Percentiles rank a stretch among this genome's conserved stretches.
Evolutionary conservation across 345 rosid species (phyloP).

Genomic region (Gossypium thurberi): DNA sequence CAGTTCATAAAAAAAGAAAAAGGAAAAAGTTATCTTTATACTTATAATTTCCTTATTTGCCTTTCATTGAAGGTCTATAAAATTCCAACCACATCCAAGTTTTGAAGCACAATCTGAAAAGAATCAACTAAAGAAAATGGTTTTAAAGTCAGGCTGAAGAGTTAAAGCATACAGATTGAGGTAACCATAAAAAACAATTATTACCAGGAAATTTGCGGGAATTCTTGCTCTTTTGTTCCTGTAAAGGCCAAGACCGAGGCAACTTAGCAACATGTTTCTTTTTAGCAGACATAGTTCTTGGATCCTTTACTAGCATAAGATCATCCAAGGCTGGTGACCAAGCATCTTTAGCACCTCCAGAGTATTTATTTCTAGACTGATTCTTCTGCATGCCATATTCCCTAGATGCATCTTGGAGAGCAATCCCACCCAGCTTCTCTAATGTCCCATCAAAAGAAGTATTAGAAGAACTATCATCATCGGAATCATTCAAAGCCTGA

Average conservation of each 20-base stretch:
- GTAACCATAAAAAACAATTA: slow-evolving; percentile 8
- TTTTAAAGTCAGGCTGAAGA: background rate
- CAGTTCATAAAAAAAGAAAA: background rate
- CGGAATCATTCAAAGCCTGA: slow-evolving; percentile 34
- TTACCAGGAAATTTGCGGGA: slow-evolving; percentile 66
- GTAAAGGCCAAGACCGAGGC: slow-evolving; percentile 67
- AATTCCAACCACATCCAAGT: background rate
- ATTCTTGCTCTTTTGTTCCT: slow-evolving; percentile 51
- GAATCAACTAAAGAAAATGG: background rate
- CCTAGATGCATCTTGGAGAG: slow-evolving; percentile 68
- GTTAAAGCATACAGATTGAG: background rate
- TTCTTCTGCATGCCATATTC: slow-evolving; percentile 56
- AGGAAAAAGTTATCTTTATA: background rate
- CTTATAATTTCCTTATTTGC: background rate
- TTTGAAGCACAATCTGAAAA: background rate
- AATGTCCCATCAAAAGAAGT: slow-evolving; percentile 38
- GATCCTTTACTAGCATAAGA: slow-evolving; percentile 61
- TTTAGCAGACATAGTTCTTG: slow-evolving; percentile 56
- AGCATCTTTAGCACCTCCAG: slow-evolving; percentile 25
- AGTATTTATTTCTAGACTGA: slow-evolving; percentile 29
- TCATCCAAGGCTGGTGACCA: slow-evolving; percentile 55
- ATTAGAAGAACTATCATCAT: slow-evolving; percentile 49
- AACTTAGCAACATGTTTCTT: slow-evolving; percentile 44
- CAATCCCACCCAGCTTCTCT: slow-evolving; percentile 57
- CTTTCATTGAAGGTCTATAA: background rate